phyloP scores from a whole-genome alignment of 2,329 filamentous ascomycete genomes.

The Beauveria caledonica region DNA sequence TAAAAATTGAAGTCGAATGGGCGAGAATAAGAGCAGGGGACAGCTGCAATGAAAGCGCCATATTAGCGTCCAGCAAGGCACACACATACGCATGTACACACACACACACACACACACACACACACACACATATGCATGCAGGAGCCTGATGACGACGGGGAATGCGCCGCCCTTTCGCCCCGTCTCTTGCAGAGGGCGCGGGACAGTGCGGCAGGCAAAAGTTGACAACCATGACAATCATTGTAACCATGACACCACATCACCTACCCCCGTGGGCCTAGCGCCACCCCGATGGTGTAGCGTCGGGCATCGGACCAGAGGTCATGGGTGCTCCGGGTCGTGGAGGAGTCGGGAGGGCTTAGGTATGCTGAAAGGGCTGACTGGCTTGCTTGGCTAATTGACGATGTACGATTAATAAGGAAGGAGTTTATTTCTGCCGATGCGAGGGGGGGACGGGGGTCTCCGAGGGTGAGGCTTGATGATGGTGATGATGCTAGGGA shows the following conservation, averaged over 20 bases:
- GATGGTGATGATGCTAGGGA: neutral
- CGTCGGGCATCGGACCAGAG: conserved; percentile 3
- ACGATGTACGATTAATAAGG: conserved; percentile 3
- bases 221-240: too few relatives aligned
- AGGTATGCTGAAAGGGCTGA: neutral
- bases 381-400: neutral
- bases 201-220: neutral
- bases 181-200: too few relatives aligned
- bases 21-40: neutral
- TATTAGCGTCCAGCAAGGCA: too few relatives aligned
- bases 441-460: neutral
- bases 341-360: neutral
- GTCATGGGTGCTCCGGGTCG: conserved; percentile 1
- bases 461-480: neutral
- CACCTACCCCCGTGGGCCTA: conserved; percentile 10
- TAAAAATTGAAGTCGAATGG: neutral
- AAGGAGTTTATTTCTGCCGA: conserved; percentile 4
- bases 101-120: neutral
- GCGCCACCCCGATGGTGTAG: conserved; percentile 9
- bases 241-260: neutral
- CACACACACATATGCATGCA: neutral
- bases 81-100: too few relatives aligned
- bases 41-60: neutral
- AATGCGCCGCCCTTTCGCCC: neutral
- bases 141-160: neutral